Percentiles rank a stretch among this genome's conserved stretches.
Evolutionary conservation across 2,329 filamentous ascomycete genomes (phyloP).

Genomic region (Aspergillus udagawae): DNA sequence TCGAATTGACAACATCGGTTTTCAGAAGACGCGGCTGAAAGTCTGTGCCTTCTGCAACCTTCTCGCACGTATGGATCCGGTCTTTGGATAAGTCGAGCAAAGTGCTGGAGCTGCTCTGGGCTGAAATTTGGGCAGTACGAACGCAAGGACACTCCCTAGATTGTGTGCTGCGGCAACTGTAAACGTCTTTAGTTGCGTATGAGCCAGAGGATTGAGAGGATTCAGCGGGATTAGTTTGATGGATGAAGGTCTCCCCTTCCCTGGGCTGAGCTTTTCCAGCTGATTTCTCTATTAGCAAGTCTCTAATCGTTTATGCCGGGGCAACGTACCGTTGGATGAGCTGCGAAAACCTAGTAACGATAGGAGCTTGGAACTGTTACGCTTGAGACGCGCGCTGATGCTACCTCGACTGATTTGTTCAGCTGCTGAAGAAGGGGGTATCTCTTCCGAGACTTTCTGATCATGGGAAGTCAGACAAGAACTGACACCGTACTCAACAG

Average conservation of each 20-base stretch:
- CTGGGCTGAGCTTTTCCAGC: not conserved
- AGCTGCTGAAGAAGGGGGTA: slow-evolving; percentile 13
- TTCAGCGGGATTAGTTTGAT: not conserved
- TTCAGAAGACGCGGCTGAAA: not conserved
- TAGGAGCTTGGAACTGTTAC: slow-evolving; percentile 35
- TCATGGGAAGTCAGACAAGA: not conserved
- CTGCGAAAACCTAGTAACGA: slow-evolving; percentile 31
- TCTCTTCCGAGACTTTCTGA: slow-evolving; percentile 24
- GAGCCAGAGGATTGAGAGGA: not conserved
- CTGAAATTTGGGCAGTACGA: not conserved
- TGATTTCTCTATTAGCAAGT: not conserved
- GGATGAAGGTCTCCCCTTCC: not conserved
- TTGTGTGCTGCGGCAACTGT: not conserved
- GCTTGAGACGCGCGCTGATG: slow-evolving; percentile 28
- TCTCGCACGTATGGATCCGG: not conserved
- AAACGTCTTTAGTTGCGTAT: not conserved
- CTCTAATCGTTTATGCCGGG: not conserved
- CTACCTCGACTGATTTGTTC: slow-evolving; percentile 18
- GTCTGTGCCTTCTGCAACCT: not conserved
- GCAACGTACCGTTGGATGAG: slow-evolving; percentile 22
- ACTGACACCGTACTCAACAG: not conserved
- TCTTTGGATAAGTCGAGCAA: not conserved
- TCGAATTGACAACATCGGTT: slow-evolving; percentile 1
- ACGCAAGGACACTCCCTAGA: not conserved
- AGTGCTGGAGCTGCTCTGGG: not conserved